These are phyloP conservation scores for Gossypium davidsonii DNA, from an alignment of 441 rosid genomes.

Conservation along the genomic window DNA sequence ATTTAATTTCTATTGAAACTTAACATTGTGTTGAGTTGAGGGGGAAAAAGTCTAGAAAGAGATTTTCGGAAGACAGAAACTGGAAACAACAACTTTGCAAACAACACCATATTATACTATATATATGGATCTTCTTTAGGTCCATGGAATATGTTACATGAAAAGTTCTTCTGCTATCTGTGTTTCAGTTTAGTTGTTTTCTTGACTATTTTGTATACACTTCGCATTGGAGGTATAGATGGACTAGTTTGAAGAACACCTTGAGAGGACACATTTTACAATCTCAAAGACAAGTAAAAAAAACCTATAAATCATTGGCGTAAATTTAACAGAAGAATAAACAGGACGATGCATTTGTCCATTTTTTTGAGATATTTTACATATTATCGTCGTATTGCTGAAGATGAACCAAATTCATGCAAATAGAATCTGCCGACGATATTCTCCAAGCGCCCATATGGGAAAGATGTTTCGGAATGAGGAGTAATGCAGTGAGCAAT, in stretches of 20 bases:
- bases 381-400: background rate
- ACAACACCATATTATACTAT: background rate
- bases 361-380: background rate
- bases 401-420: background rate
- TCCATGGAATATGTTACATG: background rate
- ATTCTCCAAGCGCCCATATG: slow-evolving; percentile 17
- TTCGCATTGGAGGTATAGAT: background rate
- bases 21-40: too few relatives aligned
- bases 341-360: background rate
- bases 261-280: background rate
- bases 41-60: too few relatives aligned
- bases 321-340: background rate
- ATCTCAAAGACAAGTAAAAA: background rate
- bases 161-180: background rate
- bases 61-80: background rate
- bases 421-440: slow-evolving; percentile 11
- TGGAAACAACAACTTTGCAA: background rate
- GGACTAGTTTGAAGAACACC: background rate
- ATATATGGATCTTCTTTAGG: background rate
- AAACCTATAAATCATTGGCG: background rate
- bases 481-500: slow-evolving; percentile 14
- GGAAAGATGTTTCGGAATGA: slow-evolving; percentile 16
- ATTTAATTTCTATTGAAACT: too few relatives aligned
- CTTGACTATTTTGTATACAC: background rate
- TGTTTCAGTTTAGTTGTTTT: background rate